Percentiles rank a stretch among this genome's conserved stretches.
These are phyloP conservation scores for Daldinia decipiens DNA, from an alignment of 495 filamentous ascomycete species.

Conservation along the genomic window DNA sequence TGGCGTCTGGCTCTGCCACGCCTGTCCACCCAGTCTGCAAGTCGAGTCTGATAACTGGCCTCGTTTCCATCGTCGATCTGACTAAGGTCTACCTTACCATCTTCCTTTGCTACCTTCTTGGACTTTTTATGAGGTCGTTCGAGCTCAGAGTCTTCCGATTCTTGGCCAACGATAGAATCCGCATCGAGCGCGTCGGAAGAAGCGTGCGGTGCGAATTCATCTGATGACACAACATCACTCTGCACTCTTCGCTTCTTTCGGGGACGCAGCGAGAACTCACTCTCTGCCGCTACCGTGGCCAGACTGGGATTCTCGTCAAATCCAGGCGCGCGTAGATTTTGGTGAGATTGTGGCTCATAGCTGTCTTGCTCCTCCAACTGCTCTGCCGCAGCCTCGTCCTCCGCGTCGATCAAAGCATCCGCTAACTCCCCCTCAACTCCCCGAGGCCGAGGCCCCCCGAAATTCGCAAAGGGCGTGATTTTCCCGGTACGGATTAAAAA, in stretches of 20 bases:
- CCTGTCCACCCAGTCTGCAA: constrained; percentile 76
- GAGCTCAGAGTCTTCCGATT: constrained; percentile 54
- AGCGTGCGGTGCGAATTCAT: constrained; percentile 54
- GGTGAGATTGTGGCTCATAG: constrained; percentile 75
- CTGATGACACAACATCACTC: constrained; percentile 52
- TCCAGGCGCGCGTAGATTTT: constrained; percentile 81
- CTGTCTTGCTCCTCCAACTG: constrained; percentile 67
- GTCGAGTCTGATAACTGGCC: constrained; percentile 77
- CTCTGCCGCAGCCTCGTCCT: constrained; percentile 62
- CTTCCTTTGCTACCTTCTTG: constrained; percentile 56
- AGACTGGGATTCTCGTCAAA: constrained; percentile 66
- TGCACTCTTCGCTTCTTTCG: constrained; percentile 57
- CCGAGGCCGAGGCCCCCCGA: constrained; percentile 63
- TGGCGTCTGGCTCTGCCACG: constrained; percentile 72
- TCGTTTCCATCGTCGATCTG: constrained; percentile 94
- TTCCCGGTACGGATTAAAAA: constrained; percentile 96
- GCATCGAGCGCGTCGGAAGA: constrained; percentile 47
- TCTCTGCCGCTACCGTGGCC: constrained; percentile 49
- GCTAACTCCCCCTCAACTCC: constrained; percentile 70
- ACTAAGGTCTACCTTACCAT: constrained; percentile 72
- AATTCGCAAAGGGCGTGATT: constrained; percentile 91
- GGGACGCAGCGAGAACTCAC: constrained; percentile 61
- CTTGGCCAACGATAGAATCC: constrained; percentile 46
- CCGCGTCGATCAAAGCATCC: constrained; percentile 79
- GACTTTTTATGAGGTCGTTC: constrained; percentile 48